Percentiles rank a stretch among this genome's conserved stretches.
phyloP scores from a whole-genome alignment of 805 yeast genomes.

The Lachancea thermotolerans region DNA sequence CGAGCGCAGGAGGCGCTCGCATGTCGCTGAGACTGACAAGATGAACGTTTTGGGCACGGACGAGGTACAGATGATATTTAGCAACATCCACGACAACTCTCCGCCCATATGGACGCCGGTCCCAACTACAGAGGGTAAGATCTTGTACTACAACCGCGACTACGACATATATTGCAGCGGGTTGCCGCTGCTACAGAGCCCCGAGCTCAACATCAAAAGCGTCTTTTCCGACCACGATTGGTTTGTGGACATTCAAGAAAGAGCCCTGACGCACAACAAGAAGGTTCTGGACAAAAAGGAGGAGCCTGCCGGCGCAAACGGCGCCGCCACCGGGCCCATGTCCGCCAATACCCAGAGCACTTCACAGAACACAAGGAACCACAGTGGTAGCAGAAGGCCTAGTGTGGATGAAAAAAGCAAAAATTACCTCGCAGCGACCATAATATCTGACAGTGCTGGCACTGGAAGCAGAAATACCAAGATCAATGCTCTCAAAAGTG shows the following conservation, averaged over 20 bases:
- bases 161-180: constrained; percentile 53
- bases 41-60: constrained; percentile 30
- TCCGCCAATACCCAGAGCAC: too few relatives aligned
- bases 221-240: constrained; percentile 28
- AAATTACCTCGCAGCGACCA: constrained; percentile 3
- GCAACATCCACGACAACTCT: constrained; percentile 29
- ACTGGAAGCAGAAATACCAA: neutral
- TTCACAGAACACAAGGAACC: too few relatives aligned
- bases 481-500: neutral
- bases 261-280: constrained; percentile 11
- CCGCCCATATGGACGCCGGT: constrained; percentile 57
- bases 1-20: constrained; percentile 42
- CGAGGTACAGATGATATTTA: constrained; percentile 34
- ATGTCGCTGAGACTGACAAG: constrained; percentile 41
- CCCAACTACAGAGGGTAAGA: constrained; percentile 43
- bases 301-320: constrained; percentile 8
- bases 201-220: constrained; percentile 32
- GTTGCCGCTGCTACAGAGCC: constrained; percentile 44
- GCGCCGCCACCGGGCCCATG: constrained; percentile 8
- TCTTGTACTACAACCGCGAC: constrained; percentile 54
- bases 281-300: constrained; percentile 3
- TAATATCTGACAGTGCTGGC: constrained; percentile 5
- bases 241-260: constrained; percentile 23
- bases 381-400: constrained; percentile 1
- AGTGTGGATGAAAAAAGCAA: constrained; percentile 5